Evolutionary conservation across 2,329 filamentous ascomycete genomes (phyloP), one percentile per base, ranked within the genome.

Genomic region (Apiospora kogelbergensis): DNA sequence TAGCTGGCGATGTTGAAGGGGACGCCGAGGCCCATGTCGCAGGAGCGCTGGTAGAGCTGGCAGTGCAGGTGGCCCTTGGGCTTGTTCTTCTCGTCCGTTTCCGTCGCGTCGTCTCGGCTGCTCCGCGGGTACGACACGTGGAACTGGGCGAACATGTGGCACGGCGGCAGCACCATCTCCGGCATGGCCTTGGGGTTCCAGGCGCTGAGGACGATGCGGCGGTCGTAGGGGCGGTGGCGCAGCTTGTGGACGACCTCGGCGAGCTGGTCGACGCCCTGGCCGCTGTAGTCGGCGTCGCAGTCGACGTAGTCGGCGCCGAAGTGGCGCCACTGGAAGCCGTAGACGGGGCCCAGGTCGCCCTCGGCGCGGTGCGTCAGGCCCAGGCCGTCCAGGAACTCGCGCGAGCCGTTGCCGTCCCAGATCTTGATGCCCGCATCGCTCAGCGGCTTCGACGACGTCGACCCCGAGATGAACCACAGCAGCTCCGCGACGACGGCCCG

Each of bases 251-350:
- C 89, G n/a, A 98, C 90, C 70, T 97, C 92, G 20, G 93, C 92
- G 45, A 99, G 85, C 83, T 99, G 96, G 78, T 99, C 96, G 20
- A 98, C 93, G 22, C 96, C 96, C 78, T 97, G 86, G 0, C 93
- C 94, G 0, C 89, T 86, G 81, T 99, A 99, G 78, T 98, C 94
- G 0, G 92, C 87, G 72, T 90, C 84, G 17, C 91, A 87, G 76
- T 95, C 92, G 22, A 90, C 84, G 79, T 99, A 99, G 71, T 94
- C 90, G 5, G 96, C 96, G 66, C 96, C 96, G 76, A 99, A 99
- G 81, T 98, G 95, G 3, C 96, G 92, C 96, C 96, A 99, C 82
- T 99, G 96, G 83, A 99, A 99, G 1, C 96, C 96, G 79, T 99
- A 99, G 0, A 98, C 95, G 40, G 96, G 96, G 0, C 96, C 96